A percentile compares a stretch with the other conserved stretches of the same genome.
Evolutionary conservation across 768 basidiomycete genomes (phyloP).

Genomic region (Kwoniella heveanensis): DNA sequence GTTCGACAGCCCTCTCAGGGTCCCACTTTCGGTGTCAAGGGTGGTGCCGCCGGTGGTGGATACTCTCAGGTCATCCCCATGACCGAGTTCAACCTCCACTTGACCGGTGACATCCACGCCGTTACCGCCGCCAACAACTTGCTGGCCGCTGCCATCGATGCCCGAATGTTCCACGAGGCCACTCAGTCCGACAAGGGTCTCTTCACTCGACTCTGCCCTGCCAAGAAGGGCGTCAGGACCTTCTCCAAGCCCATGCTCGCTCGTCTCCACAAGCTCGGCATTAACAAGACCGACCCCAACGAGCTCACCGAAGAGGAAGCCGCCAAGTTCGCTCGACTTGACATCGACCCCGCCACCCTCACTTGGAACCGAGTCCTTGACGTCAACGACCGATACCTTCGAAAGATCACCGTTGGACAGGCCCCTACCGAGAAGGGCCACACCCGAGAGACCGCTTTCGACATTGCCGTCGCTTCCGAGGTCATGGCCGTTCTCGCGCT

Average conservation of each 20-base stretch:
- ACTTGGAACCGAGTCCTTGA: conserved; percentile 97
- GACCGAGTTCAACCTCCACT: conserved; percentile 93
- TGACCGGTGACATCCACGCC: conserved; percentile 88
- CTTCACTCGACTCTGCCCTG: conserved; percentile 85
- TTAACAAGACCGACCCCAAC: conserved; percentile 88
- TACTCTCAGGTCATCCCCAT: conserved; percentile 99
- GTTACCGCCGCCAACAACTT: conserved; percentile 97
- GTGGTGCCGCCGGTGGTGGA: conserved; percentile 95
- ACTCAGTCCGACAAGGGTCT: conserved; percentile 95
- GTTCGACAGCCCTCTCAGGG: conserved; percentile 98
- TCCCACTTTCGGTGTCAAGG: conserved; percentile 98
- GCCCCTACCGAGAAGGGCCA: conserved; percentile 85
- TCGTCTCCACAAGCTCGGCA: conserved; percentile 90
- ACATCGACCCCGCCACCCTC: conserved; percentile 85
- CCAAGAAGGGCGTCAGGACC: conserved; percentile 89
- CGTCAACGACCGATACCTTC: conserved; percentile 94
- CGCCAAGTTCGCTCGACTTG: conserved; percentile 83
- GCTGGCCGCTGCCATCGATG: conserved; percentile 92
- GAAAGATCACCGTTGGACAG: conserved; percentile 90
- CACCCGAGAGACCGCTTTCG: conserved; percentile 86
- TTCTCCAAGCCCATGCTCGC: conserved; percentile 97
- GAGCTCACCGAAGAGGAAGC: conserved; percentile 91
- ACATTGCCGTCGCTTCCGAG: conserved; percentile 96
- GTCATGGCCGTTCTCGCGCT: conserved; percentile 97
- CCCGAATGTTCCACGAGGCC: conserved; percentile 95